Conservation (phyloP, 2,329 filamentous ascomycete species). For the Pseudonectria foliicola region DNA sequence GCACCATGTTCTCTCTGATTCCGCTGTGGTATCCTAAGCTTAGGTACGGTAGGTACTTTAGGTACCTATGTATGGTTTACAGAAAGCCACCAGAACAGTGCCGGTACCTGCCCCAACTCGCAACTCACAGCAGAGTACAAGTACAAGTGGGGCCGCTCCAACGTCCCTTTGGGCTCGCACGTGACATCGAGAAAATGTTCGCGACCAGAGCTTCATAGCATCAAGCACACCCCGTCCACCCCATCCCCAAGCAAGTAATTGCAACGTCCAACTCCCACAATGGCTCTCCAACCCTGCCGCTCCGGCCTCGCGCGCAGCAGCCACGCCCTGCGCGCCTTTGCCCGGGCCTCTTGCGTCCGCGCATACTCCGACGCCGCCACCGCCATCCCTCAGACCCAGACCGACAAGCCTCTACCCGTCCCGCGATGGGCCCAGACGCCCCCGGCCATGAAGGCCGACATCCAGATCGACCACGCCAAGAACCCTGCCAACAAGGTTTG, state of each 20-base stretch:
- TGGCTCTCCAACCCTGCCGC: slow-evolving; percentile 29
- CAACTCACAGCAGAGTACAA: too few species aligned
- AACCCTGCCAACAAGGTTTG: slow-evolving; percentile 48
- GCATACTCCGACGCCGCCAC: slow-evolving; percentile 20
- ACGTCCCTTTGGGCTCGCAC: slow-evolving; percentile 9
- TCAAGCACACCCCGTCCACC: slow-evolving; percentile 3
- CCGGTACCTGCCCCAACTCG: too few species aligned
- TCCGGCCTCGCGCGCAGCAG: slow-evolving; percentile 20
- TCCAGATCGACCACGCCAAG: slow-evolving; percentile 54
- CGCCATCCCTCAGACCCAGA: slow-evolving; percentile 17
- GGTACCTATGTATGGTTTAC: too few species aligned
- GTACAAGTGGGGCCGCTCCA: slow-evolving; percentile 13
- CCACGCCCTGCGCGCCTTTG: slow-evolving; percentile 15
- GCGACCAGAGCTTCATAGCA: slow-evolving; percentile 12
- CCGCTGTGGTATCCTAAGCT: too few species aligned
- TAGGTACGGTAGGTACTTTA: too few species aligned
- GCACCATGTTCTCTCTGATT: too few species aligned
- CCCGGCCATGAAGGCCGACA: slow-evolving; percentile 59
- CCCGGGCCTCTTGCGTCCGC: slow-evolving; percentile 16
- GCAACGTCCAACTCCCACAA: slow-evolving; percentile 12
- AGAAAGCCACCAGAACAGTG: too few species aligned
- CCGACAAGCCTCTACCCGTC: too few species aligned
- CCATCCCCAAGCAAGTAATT: slow-evolving; percentile 5
- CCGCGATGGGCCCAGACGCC: slow-evolving; percentile 70
- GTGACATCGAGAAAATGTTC: slow-evolving; percentile 29